phyloP scores from a whole-genome alignment of 768 basidiomycete species.

The Hemileccinum impolitum region DNA sequence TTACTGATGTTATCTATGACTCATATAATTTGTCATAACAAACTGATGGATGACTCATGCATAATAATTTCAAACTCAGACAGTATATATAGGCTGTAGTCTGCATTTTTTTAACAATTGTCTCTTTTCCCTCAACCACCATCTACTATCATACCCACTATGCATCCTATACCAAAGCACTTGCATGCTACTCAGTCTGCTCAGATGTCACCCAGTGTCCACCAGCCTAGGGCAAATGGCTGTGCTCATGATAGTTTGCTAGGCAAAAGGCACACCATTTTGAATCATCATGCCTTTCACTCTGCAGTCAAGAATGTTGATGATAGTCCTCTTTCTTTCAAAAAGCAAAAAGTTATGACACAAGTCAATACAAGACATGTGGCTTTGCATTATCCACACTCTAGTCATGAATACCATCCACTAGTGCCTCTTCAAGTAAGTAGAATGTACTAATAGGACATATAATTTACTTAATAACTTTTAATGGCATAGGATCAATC shows the following conservation, averaged over 20 bases:
- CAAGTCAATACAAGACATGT: conserved; percentile 21
- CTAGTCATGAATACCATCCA: background rate
- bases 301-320: background rate
- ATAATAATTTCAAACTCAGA: conserved; percentile 14
- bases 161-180: conserved; percentile 3
- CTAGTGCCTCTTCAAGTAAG: conserved; percentile 8
- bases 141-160: conserved; percentile 2
- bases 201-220: background rate
- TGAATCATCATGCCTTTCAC: background rate
- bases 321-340: background rate
- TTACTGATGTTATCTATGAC: too few species aligned
- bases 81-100: conserved; percentile 4
- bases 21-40: background rate
- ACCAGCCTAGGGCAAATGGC: background rate
- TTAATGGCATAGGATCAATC: background rate
- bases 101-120: background rate
- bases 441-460: background rate
- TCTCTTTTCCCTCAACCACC: background rate
- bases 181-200: background rate
- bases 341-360: conserved; percentile 11
- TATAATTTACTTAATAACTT: background rate
- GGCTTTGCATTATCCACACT: background rate
- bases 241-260: background rate
- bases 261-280: background rate
- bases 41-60: conserved; percentile 1